These are phyloP conservation scores for Candida broadrunensis DNA, from an alignment of 805 yeast genomes.

Conservation along the genomic window DNA sequence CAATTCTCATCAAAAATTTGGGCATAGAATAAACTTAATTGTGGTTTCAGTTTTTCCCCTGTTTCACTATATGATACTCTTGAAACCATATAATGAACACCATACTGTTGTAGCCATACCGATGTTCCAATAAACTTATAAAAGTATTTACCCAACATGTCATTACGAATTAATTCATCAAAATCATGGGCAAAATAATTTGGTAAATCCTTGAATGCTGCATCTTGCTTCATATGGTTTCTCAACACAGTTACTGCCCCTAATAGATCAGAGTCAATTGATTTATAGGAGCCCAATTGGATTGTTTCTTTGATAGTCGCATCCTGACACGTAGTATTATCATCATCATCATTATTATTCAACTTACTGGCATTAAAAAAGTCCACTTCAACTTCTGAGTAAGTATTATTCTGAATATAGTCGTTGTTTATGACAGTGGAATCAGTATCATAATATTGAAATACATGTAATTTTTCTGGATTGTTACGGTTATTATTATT, in stretches of 20 bases:
- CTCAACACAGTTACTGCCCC: neutral
- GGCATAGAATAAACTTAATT: conserved; percentile 17
- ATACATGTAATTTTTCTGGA: neutral
- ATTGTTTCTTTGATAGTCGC: neutral
- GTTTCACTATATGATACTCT: conserved; percentile 22
- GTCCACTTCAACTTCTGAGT: neutral
- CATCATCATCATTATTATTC: neutral
- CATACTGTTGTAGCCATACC: conserved; percentile 27
- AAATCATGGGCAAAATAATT: neutral
- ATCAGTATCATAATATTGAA: neutral
- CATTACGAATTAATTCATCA: neutral
- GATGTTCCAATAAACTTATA: conserved; percentile 27
- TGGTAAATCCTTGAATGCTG: neutral
- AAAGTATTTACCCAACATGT: conserved; percentile 19
- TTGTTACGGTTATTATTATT: neutral
- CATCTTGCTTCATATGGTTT: neutral
- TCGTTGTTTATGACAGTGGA: too few species aligned
- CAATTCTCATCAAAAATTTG: conserved; percentile 20
- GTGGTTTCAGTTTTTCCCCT: conserved; percentile 19
- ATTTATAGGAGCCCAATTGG: neutral
- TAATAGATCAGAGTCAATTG: neutral
- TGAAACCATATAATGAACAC: conserved; percentile 27
- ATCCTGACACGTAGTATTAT: neutral
- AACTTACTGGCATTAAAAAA: neutral
- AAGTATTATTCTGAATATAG: neutral